Evolutionary conservation across 768 basidiomycete genomes (phyloP).

Genomic region (Tylopilus intermedius): DNA sequence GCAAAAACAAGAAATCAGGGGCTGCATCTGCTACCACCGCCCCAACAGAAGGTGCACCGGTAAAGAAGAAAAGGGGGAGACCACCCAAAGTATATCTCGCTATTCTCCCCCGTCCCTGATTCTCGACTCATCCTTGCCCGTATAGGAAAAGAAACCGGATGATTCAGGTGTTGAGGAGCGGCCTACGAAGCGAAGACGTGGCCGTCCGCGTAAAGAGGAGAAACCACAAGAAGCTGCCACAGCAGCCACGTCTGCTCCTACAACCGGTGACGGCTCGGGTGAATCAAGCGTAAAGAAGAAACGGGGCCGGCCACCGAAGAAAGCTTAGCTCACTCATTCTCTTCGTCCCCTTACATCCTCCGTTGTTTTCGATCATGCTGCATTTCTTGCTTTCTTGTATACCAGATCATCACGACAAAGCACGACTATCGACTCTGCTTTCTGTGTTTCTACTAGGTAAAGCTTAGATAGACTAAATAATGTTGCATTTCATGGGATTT

Average conservation of each 20-base stretch:
- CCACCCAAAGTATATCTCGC: slow-evolving; percentile 43
- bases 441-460: slow-evolving; percentile 33
- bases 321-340: slow-evolving; percentile 18
- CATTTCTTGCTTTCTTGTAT: slow-evolving; percentile 35
- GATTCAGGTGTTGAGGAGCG: slow-evolving; percentile 51
- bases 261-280: slow-evolving; percentile 35
- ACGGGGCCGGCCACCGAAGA: slow-evolving; percentile 65
- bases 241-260: slow-evolving; percentile 26
- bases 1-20: slow-evolving; percentile 63
- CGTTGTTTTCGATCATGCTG: slow-evolving; percentile 23
- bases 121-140: slow-evolving; percentile 12
- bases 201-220: slow-evolving; percentile 66
- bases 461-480: slow-evolving; percentile 34
- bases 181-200: slow-evolving; percentile 61
- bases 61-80: slow-evolving; percentile 46
- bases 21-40: slow-evolving; percentile 28
- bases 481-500: slow-evolving; percentile 24
- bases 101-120: slow-evolving; percentile 17
- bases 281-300: slow-evolving; percentile 62
- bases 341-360: slow-evolving; percentile 10
- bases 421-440: slow-evolving; percentile 34
- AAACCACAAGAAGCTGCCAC: slow-evolving; percentile 42
- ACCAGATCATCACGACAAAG: slow-evolving; percentile 30
- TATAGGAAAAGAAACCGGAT: slow-evolving; percentile 33
- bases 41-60: slow-evolving; percentile 25